Percentiles rank a stretch among this genome's conserved stretches.
Evolutionary conservation across 768 basidiomycete species (phyloP).

Genomic region (Rhodotorula taiwanensis): DNA sequence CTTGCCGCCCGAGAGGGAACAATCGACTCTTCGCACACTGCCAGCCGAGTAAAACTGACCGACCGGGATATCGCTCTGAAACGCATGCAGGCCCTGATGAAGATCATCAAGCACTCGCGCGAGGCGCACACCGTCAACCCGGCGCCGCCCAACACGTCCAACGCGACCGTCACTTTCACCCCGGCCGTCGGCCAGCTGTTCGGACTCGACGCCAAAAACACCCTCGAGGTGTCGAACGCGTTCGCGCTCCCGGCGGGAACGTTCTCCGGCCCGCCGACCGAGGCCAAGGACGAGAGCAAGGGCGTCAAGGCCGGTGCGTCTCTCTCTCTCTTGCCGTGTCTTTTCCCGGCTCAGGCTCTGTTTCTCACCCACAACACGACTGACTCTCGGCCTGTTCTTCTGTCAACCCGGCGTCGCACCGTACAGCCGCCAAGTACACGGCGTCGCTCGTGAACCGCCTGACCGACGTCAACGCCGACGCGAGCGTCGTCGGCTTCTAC

Average conservation of each 20-base stretch:
- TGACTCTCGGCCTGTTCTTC: too few relatives aligned
- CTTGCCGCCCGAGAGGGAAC: too few relatives aligned
- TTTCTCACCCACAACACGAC: background rate
- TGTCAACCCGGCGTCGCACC: too few relatives aligned
- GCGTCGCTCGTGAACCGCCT: slow-evolving; percentile 35
- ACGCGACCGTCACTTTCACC: slow-evolving; percentile 37
- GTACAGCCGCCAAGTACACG: slow-evolving; percentile 38
- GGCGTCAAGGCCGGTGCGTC: slow-evolving; percentile 34
- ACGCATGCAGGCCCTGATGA: slow-evolving; percentile 34
- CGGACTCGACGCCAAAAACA: slow-evolving; percentile 38
- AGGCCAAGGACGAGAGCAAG: slow-evolving; percentile 22
- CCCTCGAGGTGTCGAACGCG: slow-evolving; percentile 37
- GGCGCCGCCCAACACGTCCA: slow-evolving; percentile 31
- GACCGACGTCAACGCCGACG: slow-evolving; percentile 40
- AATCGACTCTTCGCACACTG: too few relatives aligned
- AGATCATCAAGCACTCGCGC: slow-evolving; percentile 42
- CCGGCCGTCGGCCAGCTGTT: slow-evolving; percentile 40
- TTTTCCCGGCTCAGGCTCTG: too few relatives aligned
- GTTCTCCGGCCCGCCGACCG: slow-evolving; percentile 20
- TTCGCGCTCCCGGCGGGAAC: slow-evolving; percentile 37
- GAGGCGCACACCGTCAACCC: slow-evolving; percentile 30
- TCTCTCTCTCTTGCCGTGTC: background rate
- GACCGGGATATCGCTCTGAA: too few relatives aligned
- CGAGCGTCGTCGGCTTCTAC: slow-evolving; percentile 41
- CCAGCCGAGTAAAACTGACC: too few relatives aligned